A percentile compares a stretch with the other conserved stretches of the same genome.
These are phyloP conservation scores for Mortierella alpina DNA, from an alignment of 192 early-diverging fungal species.

Conservation along the genomic window DNA sequence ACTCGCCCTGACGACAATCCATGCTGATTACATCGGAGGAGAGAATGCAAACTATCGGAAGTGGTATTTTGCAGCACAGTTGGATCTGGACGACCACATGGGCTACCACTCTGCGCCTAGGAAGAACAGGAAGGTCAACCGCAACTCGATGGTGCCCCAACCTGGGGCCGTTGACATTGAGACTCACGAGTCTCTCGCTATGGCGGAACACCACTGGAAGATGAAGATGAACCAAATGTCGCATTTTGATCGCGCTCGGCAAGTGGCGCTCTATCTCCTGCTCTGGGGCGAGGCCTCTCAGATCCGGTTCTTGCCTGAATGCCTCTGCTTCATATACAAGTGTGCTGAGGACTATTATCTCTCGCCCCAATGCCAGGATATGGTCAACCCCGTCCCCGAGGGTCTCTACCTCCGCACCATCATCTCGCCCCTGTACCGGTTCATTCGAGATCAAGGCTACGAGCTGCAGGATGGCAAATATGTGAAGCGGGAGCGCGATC, in stretches of 20 bases:
- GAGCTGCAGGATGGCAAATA: constrained; percentile 76
- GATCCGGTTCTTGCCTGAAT: constrained; percentile 78
- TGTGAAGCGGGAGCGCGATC: constrained; percentile 82
- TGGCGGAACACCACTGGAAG: constrained; percentile 71
- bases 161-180: constrained; percentile 34
- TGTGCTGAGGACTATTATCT: constrained; percentile 71
- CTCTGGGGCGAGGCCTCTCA: constrained; percentile 86
- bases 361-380: constrained; percentile 62
- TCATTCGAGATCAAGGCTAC: constrained; percentile 82
- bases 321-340: constrained; percentile 85
- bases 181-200: constrained; percentile 29
- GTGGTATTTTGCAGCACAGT: constrained; percentile 84
- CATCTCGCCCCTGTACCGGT: constrained; percentile 77
- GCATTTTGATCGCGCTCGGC: constrained; percentile 75
- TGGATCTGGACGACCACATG: constrained; percentile 67
- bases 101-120: constrained; percentile 44
- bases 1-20: constrained; percentile 76
- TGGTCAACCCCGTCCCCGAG: constrained; percentile 65
- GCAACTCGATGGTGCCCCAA: constrained; percentile 43
- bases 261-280: constrained; percentile 79
- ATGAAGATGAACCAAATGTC: constrained; percentile 77
- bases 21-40: constrained; percentile 85
- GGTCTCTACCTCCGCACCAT: constrained; percentile 78
- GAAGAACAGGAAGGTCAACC: constrained; percentile 38
- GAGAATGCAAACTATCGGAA: constrained; percentile 84